Evolutionary conservation across 208 protist genomes (phyloP).

Genomic region (Porcisia hertigi): DNA sequence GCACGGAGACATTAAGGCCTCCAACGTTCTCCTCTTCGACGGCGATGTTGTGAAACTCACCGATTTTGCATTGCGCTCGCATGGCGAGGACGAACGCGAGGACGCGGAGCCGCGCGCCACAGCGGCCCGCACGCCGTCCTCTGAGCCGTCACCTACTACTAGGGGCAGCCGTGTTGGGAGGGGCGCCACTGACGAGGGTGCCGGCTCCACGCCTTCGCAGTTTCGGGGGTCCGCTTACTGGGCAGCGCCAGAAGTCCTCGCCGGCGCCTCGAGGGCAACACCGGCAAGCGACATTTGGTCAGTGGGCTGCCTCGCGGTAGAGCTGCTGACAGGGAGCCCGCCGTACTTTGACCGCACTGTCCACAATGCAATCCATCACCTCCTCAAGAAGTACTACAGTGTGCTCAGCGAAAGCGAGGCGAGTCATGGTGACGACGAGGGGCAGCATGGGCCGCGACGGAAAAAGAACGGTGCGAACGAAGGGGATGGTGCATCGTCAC

Average conservation of each 20-base stretch:
- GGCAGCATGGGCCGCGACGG: conserved; percentile 9
- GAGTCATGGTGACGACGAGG: not conserved
- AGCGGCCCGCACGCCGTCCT: not conserved
- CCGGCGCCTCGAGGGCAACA: conserved; percentile 38
- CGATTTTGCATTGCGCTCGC: conserved; percentile 82
- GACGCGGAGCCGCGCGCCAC: conserved; percentile 3
- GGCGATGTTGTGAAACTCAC: conserved; percentile 76
- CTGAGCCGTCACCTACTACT: not conserved
- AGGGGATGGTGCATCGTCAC: not conserved
- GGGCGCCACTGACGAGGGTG: conserved; percentile 6
- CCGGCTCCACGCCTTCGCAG: conserved; percentile 10
- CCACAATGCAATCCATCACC: conserved; percentile 67
- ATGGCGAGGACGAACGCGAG: conserved; percentile 8
- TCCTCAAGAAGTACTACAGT: conserved; percentile 34
- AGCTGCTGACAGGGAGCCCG: conserved; percentile 73
- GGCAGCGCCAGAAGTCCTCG: conserved; percentile 76
- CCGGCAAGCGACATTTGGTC: conserved; percentile 78
- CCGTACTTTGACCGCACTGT: conserved; percentile 72
- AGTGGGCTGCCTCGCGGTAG: conserved; percentile 74
- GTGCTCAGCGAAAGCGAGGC: conserved; percentile 2
- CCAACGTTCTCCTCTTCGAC: conserved; percentile 81
- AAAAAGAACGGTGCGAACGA: not conserved
- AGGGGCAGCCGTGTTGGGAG: conserved; percentile 1
- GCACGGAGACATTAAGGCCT: conserved; percentile 90
- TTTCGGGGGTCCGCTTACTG: conserved; percentile 86